Evolutionary conservation across 768 basidiomycete species (phyloP).

Genomic region (Agrocybe praecox): DNA sequence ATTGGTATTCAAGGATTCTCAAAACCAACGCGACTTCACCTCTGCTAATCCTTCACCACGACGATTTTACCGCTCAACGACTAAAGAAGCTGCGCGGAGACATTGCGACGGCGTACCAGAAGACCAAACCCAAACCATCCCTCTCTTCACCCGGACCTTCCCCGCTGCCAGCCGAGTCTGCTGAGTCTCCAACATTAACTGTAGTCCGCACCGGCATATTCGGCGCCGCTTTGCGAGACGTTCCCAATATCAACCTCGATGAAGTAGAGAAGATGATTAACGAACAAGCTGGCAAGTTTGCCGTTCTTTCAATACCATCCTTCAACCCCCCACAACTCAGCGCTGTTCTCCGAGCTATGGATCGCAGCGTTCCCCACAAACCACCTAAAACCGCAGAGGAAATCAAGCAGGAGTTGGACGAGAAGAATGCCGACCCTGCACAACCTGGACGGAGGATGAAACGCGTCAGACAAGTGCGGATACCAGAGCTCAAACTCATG

Average conservation of each 20-base stretch:
- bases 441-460: slow-evolving; percentile 74
- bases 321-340: slow-evolving; percentile 75
- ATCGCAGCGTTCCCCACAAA: slow-evolving; percentile 64
- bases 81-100: slow-evolving; percentile 71
- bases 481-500: slow-evolving; percentile 72
- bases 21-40: slow-evolving; percentile 56
- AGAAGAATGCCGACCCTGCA: slow-evolving; percentile 63
- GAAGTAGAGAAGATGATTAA: slow-evolving; percentile 55
- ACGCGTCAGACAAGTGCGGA: slow-evolving; percentile 51
- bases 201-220: slow-evolving; percentile 80
- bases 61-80: slow-evolving; percentile 70
- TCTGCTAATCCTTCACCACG: slow-evolving; percentile 78
- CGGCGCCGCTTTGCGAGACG: slow-evolving; percentile 73
- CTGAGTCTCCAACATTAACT: slow-evolving; percentile 46
- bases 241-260: slow-evolving; percentile 48
- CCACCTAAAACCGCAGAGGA: slow-evolving; percentile 54
- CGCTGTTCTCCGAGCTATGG: slow-evolving; percentile 66
- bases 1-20: slow-evolving; percentile 78
- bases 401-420: slow-evolving; percentile 47
- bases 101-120: slow-evolving; percentile 57
- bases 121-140: slow-evolving; percentile 43
- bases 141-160: slow-evolving; percentile 31
- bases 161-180: slow-evolving; percentile 25
- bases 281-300: slow-evolving; percentile 60
- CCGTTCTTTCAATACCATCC: slow-evolving; percentile 63